These are phyloP conservation scores for Globisporangium lucens DNA, from an alignment of 352 stramenopile genomes.

Conservation along the genomic window DNA sequence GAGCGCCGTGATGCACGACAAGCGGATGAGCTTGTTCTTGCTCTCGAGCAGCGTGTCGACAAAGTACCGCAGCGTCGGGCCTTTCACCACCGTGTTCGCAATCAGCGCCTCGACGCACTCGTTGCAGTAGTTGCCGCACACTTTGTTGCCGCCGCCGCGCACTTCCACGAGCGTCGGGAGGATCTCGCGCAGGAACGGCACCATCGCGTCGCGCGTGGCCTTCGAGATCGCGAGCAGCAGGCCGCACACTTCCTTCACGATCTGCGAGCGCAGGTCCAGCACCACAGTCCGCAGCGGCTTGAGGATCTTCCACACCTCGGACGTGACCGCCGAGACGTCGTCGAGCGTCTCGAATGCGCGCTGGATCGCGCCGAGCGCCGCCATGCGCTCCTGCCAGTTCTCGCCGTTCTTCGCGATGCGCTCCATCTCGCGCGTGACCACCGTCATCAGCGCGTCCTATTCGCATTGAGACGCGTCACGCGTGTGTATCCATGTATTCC, in stretches of 20 bases:
- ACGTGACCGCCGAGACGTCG: constrained; percentile 32
- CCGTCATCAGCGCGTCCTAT: constrained; percentile 33
- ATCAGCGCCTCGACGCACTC: constrained; percentile 74
- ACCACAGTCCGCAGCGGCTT: constrained; percentile 72
- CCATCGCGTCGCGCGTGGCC: constrained; percentile 76
- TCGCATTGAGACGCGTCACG: background rate
- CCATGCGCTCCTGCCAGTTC: constrained; percentile 80
- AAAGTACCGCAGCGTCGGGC: constrained; percentile 66
- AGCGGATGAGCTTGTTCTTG: constrained; percentile 82
- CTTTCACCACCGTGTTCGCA: constrained; percentile 66
- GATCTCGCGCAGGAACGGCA: constrained; percentile 68
- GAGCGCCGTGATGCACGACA: constrained; percentile 68
- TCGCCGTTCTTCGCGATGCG: constrained; percentile 70
- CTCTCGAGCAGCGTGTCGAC: constrained; percentile 71
- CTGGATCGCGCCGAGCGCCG: constrained; percentile 62
- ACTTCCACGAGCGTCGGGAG: constrained; percentile 75
- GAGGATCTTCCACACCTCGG: constrained; percentile 70
- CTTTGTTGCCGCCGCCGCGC: constrained; percentile 78
- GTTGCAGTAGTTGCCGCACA: constrained; percentile 76
- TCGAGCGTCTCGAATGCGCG: constrained; percentile 64
- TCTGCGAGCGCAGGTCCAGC: constrained; percentile 79
- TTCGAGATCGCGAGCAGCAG: constrained; percentile 58
- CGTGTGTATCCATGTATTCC: background rate
- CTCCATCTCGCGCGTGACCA: constrained; percentile 68
- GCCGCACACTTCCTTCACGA: constrained; percentile 80